A percentile compares a stretch with the other conserved stretches of the same genome.
Conservation (phyloP, 2,329 filamentous ascomycete genomes). For the Simplicillium sp. region DNA sequence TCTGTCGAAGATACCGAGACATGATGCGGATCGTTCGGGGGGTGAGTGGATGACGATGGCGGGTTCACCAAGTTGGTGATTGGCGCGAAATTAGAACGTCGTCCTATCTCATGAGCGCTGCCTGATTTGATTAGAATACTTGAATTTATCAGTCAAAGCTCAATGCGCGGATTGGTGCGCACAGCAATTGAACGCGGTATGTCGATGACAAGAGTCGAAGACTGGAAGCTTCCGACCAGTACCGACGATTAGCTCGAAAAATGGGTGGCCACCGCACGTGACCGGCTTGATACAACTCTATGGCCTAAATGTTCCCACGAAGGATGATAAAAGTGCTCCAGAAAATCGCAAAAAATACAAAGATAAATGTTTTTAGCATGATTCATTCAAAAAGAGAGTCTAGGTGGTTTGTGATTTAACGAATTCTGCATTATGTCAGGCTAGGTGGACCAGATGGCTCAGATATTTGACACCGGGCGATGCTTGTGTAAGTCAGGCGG, state of each 20-base stretch:
- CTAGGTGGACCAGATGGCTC: no score
- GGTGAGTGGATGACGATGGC: slow-evolving; percentile 18
- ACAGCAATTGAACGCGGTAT: neutral
- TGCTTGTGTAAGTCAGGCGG: no score
- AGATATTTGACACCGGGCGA: no score
- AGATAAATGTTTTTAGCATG: neutral
- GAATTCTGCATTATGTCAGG: no score
- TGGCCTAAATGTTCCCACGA: neutral
- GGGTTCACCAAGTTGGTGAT: slow-evolving; percentile 22
- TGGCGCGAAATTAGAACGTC: slow-evolving; percentile 9
- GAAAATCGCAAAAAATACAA: neutral
- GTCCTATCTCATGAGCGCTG: slow-evolving; percentile 22
- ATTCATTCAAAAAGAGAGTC: neutral
- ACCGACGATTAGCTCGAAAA: neutral
- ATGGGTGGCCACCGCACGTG: slow-evolving; percentile 7
- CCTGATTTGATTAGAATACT: slow-evolving; percentile 6
- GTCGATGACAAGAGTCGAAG: slow-evolving; percentile 1
- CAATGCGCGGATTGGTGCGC: neutral
- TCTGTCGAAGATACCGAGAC: slow-evolving; percentile 58
- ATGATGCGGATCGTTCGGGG: slow-evolving; percentile 29
- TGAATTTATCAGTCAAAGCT: slow-evolving; percentile 8
- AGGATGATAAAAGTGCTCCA: no score
- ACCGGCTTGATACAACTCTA: slow-evolving; percentile 1
- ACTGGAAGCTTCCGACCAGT: slow-evolving; percentile 3
- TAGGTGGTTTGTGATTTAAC: no score